phyloP scores from a whole-genome alignment of 495 filamentous ascomycete genomes.

The Penicillium robsamsonii region DNA sequence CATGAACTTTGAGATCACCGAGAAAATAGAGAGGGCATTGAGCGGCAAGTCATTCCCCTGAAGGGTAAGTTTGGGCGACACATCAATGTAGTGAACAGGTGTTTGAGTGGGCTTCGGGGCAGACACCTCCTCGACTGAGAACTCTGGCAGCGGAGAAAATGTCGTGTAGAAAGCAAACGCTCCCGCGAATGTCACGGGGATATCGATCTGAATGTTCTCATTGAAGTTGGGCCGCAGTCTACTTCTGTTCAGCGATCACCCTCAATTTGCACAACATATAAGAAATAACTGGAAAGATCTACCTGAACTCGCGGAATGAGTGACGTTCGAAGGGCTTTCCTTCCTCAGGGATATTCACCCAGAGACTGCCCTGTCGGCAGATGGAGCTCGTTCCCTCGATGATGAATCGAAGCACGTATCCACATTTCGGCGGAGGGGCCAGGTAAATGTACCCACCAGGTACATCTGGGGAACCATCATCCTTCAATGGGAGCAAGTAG shows the following conservation, averaged over 20 bases:
- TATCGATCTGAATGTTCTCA: conserved; percentile 80
- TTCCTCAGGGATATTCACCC: conserved; percentile 87
- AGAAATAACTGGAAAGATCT: conserved; percentile 16
- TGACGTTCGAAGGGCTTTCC: conserved; percentile 71
- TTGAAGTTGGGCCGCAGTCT: conserved; percentile 93
- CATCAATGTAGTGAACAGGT: conserved; percentile 83
- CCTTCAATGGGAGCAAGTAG: conserved; percentile 84
- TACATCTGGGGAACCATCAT: conserved; percentile 88
- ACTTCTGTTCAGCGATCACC: conserved; percentile 26
- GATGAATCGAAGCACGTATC: conserved; percentile 81
- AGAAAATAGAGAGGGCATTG: conserved; percentile 85
- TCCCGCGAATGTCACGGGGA: conserved; percentile 79
- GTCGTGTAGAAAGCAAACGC: conserved; percentile 96
- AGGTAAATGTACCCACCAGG: conserved; percentile 88
- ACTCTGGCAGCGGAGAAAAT: conserved; percentile 80
- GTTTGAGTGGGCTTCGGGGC: conserved; percentile 63
- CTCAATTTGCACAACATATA: not conserved
- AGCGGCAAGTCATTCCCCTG: conserved; percentile 69
- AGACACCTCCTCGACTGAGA: conserved; percentile 56
- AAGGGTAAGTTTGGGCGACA: conserved; percentile 77
- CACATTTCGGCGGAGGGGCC: conserved; percentile 65
- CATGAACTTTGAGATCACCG: conserved; percentile 97
- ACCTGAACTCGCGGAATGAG: conserved; percentile 85
- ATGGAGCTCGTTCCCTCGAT: conserved; percentile 97
- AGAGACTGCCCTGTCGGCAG: conserved; percentile 86